Evolutionary conservation across 2,329 filamentous ascomycete genomes (phyloP), one percentile per base, ranked within the genome.

Genomic region (Juglanconis juglandina): DNA sequence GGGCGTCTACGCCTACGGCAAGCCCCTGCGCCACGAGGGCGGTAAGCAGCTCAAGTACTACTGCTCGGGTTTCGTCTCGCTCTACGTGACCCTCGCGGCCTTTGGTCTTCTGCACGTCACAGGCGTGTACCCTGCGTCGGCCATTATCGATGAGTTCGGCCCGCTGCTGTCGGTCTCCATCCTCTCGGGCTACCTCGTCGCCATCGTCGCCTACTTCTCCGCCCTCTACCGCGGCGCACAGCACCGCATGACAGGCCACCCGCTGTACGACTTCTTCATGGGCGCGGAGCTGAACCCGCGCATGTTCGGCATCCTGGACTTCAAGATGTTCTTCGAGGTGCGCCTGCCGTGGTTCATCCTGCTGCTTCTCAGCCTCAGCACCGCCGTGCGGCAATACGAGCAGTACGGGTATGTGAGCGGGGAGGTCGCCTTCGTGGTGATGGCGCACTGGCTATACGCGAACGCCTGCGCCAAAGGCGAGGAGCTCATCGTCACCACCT

Each of bases 271-370:
- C 77, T 95, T 95, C 76, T 96, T 95, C 80, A 92, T 95, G 86
- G 91, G 91, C 57, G 89, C 90, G 11, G 91, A 96, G 77, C 81
- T 96, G 58, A 95, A 96, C 77, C 91, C 91, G 4, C 84, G 91
- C 66, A 85, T 97, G 81, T 94, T 95, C 72, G 88, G 87, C 59
- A 87, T 91, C 67, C 77, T 96, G 54, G 91, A 96, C 75, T 91
- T 95, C 79, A 96, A 96, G 79, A 95, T 96, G 91, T 94, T 95
- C 78, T 91, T 91, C 69, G 90, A 94, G 73, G 90, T 95, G 64
- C 87, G 90, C 64, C 80, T 95, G 57, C 90, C 90, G n/a, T 95
- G 90, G 90, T 94, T 86, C 76, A 92, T 92, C 63, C 81, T 94
- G 52, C 86, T 92, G 69, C 80, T 91, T 64, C 79, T 90, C 49